A percentile compares a stretch with the other conserved stretches of the same genome.
phyloP scores from a whole-genome alignment of 129 eudicot genomes.

The Lactuca sativa region DNA sequence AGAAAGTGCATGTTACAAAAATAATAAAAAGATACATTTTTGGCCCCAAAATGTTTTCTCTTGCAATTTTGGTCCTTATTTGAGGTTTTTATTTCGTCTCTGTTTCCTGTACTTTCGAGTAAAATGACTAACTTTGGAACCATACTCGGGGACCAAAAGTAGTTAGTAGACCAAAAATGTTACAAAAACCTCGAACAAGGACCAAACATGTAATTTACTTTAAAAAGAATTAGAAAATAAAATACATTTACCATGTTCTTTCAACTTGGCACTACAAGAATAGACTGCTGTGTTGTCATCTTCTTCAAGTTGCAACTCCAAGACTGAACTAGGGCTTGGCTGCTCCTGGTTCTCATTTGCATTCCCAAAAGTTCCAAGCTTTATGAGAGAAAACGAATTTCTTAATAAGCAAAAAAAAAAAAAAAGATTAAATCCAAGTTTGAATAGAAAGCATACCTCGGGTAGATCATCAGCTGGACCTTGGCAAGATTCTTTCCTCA shows the following conservation, averaged over 20 bases:
- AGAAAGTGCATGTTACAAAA: conserved; percentile 11
- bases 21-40: background rate
- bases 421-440: too few relatives aligned
- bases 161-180: too few relatives aligned
- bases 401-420: background rate
- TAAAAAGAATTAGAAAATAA: background rate
- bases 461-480: conserved; percentile 25
- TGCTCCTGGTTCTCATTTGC: conserved; percentile 68
- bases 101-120: background rate
- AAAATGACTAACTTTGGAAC: background rate
- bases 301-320: conserved; percentile 71
- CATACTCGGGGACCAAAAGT: too few relatives aligned
- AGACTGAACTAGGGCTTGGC: conserved; percentile 88
- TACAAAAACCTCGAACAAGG: background rate
- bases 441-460: conserved; percentile 40
- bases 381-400: conserved; percentile 26
- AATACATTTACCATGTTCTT: conserved; percentile 45
- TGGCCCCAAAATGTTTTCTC: background rate
- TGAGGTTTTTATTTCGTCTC: background rate
- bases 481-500: conserved; percentile 26
- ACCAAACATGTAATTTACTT: background rate
- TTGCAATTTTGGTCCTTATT: background rate
- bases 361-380: conserved; percentile 37
- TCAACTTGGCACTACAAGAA: conserved; percentile 39
- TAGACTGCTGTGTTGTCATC: conserved; percentile 41